These are phyloP conservation scores for Inga leiocalycina DNA, from an alignment of 306 rosid species.

Conservation along the genomic window DNA sequence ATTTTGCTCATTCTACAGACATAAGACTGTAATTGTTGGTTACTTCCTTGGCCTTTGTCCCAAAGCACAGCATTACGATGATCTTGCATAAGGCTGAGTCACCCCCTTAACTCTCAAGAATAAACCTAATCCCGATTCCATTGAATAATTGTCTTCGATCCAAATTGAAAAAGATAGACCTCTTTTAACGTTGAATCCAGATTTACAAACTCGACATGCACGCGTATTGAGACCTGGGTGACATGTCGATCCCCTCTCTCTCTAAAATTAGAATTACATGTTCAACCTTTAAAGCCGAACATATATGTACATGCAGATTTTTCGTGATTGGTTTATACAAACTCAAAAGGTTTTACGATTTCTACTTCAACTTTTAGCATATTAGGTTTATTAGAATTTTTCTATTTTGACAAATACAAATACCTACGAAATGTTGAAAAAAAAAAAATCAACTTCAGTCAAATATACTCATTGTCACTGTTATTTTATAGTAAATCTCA, in stretches of 20 bases:
- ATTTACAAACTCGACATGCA: background rate
- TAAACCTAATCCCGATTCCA: background rate
- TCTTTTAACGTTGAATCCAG: background rate
- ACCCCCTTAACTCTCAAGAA: background rate
- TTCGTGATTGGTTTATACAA: background rate
- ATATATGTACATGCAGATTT: background rate
- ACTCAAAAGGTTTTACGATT: background rate
- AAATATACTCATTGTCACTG: background rate
- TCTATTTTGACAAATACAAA: background rate
- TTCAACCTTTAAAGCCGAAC: background rate
- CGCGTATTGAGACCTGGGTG: background rate
- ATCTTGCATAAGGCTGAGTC: background rate
- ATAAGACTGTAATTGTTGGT: background rate
- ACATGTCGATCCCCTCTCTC: background rate
- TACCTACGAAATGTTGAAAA: background rate
- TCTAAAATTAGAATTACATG: background rate
- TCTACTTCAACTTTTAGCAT: background rate
- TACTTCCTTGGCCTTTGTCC: background rate
- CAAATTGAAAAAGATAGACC: no score
- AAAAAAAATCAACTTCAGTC: background rate
- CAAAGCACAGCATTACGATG: background rate
- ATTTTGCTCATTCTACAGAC: background rate
- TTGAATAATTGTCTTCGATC: no score
- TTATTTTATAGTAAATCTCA: background rate
- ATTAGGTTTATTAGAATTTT: background rate